These are phyloP conservation scores for Suillus ampliporus DNA, from an alignment of 768 basidiomycete species.

Conservation along the genomic window DNA sequence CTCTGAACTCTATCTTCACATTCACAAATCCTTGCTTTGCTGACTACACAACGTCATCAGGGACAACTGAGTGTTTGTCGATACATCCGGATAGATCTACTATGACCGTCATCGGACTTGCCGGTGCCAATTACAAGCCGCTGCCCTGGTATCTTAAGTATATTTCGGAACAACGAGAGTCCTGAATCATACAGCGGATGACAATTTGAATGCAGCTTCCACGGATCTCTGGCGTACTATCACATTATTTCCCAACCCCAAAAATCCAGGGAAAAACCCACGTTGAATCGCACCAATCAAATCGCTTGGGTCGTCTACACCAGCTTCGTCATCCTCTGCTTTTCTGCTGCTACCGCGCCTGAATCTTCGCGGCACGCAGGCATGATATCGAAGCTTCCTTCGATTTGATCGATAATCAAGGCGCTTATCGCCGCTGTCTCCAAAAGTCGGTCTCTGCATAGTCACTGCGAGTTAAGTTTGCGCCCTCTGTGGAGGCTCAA, in stretches of 20 bases:
- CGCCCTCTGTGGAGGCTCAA: not conserved
- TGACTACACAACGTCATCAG: constrained; percentile 8
- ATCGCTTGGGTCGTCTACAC: not conserved
- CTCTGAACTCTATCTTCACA: constrained; percentile 7
- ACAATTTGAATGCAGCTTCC: constrained; percentile 3
- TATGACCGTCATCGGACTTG: not conserved
- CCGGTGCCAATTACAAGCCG: not conserved
- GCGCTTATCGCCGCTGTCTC: constrained; percentile 25
- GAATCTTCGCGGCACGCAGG: constrained; percentile 17
- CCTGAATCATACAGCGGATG: constrained; percentile 7
- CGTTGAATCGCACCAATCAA: constrained; percentile 11
- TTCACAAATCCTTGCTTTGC: not conserved
- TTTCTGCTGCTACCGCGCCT: constrained; percentile 34
- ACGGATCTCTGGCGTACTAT: constrained; percentile 6
- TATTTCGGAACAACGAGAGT: constrained; percentile 5
- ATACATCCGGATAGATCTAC: constrained; percentile 3
- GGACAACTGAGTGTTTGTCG: not conserved
- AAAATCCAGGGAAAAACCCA: constrained; percentile 3
- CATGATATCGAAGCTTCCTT: constrained; percentile 22
- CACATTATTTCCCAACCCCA: constrained; percentile 11
- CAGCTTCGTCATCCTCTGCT: constrained; percentile 26
- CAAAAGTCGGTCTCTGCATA: not conserved
- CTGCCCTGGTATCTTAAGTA: constrained; percentile 5
- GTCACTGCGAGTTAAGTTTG: not conserved
- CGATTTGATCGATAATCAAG: constrained; percentile 28